These are phyloP conservation scores for Pestalotiopsis sp. DNA, from an alignment of 2,329 filamentous ascomycete genomes.

Conservation along the genomic window DNA sequence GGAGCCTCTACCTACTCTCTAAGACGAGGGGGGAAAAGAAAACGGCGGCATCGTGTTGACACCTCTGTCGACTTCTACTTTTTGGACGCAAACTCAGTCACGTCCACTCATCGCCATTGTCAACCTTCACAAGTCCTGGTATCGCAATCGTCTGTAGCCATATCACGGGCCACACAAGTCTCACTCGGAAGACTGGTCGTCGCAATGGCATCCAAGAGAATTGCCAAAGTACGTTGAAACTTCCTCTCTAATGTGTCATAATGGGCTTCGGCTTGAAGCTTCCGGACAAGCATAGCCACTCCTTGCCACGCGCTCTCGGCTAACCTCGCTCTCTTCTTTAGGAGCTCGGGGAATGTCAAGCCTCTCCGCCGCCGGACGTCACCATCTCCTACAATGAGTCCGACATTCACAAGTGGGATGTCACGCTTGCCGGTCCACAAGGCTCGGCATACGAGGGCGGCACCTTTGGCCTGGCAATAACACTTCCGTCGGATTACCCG, in stretches of 20 bases:
- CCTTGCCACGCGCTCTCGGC: not conserved
- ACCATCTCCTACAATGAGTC: conserved; percentile 43
- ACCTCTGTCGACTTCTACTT: not conserved
- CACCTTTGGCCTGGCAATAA: conserved; percentile 71
- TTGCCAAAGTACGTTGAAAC: conserved; percentile 27
- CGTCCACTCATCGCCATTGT: not conserved
- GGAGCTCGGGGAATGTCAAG: conserved; percentile 56
- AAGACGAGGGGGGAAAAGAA: not conserved
- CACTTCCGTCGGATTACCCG: conserved; percentile 79
- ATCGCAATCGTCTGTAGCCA: not conserved
- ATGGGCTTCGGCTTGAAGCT: not conserved
- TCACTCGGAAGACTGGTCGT: not conserved
- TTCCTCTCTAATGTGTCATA: not conserved
- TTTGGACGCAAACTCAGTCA: not conserved
- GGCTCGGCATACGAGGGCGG: conserved; percentile 61
- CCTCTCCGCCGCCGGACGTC: conserved; percentile 49
- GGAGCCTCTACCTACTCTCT: not conserved
- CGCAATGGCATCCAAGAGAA: conserved; percentile 31
- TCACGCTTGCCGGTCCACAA: conserved; percentile 47
- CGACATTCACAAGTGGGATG: conserved; percentile 55
- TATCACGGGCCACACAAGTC: not conserved
- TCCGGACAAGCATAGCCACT: not conserved
- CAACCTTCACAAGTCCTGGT: not conserved
- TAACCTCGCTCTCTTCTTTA: conserved; percentile 27
- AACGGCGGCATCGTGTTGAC: not conserved